Conservation (phyloP, 495 filamentous ascomycete species). For the Aspergillus cavernicola region DNA sequence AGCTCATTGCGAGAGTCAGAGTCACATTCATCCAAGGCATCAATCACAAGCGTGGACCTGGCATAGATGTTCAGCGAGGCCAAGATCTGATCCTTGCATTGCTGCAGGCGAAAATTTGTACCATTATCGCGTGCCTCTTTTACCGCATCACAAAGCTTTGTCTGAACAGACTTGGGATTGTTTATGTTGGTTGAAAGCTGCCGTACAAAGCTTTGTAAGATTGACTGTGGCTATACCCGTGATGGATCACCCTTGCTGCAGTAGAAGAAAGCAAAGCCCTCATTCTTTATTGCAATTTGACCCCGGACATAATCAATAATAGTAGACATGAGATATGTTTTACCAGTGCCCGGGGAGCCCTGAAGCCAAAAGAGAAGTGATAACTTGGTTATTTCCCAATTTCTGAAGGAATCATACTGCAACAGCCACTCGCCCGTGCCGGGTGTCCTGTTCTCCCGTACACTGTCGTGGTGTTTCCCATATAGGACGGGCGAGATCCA, state of each 20-base stretch:
- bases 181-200: constrained; percentile 30
- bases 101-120: constrained; percentile 15
- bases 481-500: no score
- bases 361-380: no score
- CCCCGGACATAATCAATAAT: constrained; percentile 28
- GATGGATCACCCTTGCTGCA: constrained; percentile 29
- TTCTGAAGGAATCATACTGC: no score
- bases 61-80: constrained; percentile 12
- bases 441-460: no score
- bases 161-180: constrained; percentile 13
- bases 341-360: no score
- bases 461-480: no score
- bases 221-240: constrained; percentile 24
- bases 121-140: constrained; percentile 13
- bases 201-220: constrained; percentile 34
- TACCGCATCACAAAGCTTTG: constrained; percentile 11
- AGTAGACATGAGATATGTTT: no score
- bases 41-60: constrained; percentile 36
- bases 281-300: constrained; percentile 13
- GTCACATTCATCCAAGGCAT: constrained; percentile 47
- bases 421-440: no score
- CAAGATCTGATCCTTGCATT: constrained; percentile 24
- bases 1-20: constrained; percentile 23
- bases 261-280: constrained; percentile 42
- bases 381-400: no score